Evolutionary conservation across 805 yeast genomes (phyloP).

Genomic region (Pichia deserticola): DNA sequence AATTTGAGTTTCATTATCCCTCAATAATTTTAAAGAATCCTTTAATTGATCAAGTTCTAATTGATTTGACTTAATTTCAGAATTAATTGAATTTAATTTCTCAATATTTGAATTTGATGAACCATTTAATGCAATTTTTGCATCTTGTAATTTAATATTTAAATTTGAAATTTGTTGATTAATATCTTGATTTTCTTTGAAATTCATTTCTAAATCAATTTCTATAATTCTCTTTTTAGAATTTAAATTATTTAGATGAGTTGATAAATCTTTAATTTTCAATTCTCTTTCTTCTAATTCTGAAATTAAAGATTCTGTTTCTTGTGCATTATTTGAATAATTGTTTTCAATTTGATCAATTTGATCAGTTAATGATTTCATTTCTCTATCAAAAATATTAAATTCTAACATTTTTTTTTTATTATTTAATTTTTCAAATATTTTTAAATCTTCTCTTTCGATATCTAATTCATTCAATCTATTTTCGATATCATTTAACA

Average conservation of each 20-base stretch:
- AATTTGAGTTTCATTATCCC: constrained; percentile 32
- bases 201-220: constrained; percentile 51
- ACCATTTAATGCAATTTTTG: constrained; percentile 34
- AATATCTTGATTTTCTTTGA: constrained; percentile 41
- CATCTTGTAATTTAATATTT: constrained; percentile 22
- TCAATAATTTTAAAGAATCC: constrained; percentile 38
- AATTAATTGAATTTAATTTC: constrained; percentile 32
- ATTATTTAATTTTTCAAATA: constrained; percentile 60
- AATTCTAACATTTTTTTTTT: constrained; percentile 66
- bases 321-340: constrained; percentile 42
- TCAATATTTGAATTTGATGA: constrained; percentile 17
- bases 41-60: constrained; percentile 37
- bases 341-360: constrained; percentile 55
- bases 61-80: constrained; percentile 27
- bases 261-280: constrained; percentile 37
- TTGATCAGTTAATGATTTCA: constrained; percentile 49
- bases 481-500: constrained; percentile 60
- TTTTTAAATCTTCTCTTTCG: constrained; percentile 69
- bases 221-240: constrained; percentile 42
- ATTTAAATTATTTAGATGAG: constrained; percentile 38
- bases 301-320: constrained; percentile 46
- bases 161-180: constrained; percentile 35
- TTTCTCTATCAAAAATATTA: constrained; percentile 70
- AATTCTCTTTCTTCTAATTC: constrained; percentile 58
- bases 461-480: constrained; percentile 71